Conservation (phyloP, 768 basidiomycete genomes). For the Cyclocybe aegerita region DNA sequence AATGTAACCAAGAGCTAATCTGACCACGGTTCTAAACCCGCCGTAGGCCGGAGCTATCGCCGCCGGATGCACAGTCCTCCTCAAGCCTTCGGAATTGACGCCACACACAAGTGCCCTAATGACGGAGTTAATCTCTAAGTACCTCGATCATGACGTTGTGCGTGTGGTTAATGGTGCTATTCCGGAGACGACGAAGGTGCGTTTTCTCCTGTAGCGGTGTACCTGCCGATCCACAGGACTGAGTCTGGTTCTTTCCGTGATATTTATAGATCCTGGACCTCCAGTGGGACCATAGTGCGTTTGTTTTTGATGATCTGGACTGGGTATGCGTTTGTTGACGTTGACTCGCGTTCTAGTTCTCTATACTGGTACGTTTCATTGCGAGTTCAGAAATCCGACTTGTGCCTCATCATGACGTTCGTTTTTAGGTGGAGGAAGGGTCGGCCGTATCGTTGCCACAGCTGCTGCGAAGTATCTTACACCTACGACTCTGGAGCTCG, state of each 20-base stretch:
- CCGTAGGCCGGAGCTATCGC: slow-evolving; percentile 68
- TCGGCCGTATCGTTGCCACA: slow-evolving; percentile 64
- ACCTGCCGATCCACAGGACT: neutral
- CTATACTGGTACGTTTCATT: slow-evolving; percentile 54
- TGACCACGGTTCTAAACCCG: too few relatives aligned
- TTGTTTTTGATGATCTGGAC: neutral
- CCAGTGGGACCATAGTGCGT: slow-evolving; percentile 58
- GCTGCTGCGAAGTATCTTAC: slow-evolving; percentile 81
- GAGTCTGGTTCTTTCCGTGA: neutral
- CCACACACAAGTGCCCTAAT: slow-evolving; percentile 57
- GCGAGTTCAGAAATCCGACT: neutral
- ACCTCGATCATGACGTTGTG: slow-evolving; percentile 68
- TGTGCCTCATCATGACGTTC: neutral
- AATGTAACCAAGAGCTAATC: too few relatives aligned
- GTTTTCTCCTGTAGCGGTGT: slow-evolving; percentile 5
- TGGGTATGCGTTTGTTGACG: neutral
- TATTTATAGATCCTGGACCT: slow-evolving; percentile 62
- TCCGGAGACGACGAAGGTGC: slow-evolving; percentile 57
- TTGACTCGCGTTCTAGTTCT: slow-evolving; percentile 37
- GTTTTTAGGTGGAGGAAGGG: slow-evolving; percentile 44
- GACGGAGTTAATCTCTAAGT: slow-evolving; percentile 69
- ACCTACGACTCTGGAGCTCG: slow-evolving; percentile 53
- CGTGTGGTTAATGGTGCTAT: slow-evolving; percentile 69
- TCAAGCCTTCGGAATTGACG: slow-evolving; percentile 78
- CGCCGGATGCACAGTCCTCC: slow-evolving; percentile 67